Base-by-base conservation (phyloP, 805 yeast genomes). In the Ascoidea rubescens region DNA sequence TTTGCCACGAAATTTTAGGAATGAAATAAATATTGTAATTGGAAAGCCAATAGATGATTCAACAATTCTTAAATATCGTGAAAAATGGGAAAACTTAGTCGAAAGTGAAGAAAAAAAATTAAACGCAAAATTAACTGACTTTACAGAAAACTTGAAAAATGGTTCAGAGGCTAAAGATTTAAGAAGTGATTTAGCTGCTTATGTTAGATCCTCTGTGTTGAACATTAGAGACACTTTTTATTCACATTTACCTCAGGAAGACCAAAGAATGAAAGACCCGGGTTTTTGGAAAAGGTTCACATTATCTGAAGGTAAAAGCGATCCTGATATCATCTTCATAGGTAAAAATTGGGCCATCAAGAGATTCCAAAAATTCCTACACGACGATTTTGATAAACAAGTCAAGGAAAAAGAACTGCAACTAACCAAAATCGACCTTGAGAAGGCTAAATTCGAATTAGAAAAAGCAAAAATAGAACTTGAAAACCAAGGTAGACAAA, bases 271-370 rank as follows among this genome's bases (percentile, higher is more conserved):
- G 58, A 77, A 72, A 51, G 71, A 73, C 33, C 89, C 87, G 1
- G 65, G 65, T 21, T 90, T 84, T 72, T 90, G 98, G 98, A 77
- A 71, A 57, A 64, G 68, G 21, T 87, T 72, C 63, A 85, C 91
- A 5, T 49, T 53, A 1, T 65, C 82, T 3, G 87, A 82, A 65
- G 95, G 95, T 8, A 67, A 60, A 31, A 74, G 81, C 53, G 88
- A 80, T 54, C 84, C 84, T 0, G 85, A 79, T 52, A 76, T 87
- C 28, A 67, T 79, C 58, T 84, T 87, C 58, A 74, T 84, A 31
- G 96, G 96, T 1, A 69, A 80, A 60, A 87, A 87, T 62, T 86
- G 95, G 93, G 95, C 95, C 1, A 76, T 85, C 45, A 78, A 77
- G 62, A 72, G 88, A 58, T 73, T 81, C 48, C 95, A 86, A 62